These are phyloP conservation scores for Mortierella alpina DNA, from an alignment of 192 early-diverging fungal genomes.

Conservation along the genomic window DNA sequence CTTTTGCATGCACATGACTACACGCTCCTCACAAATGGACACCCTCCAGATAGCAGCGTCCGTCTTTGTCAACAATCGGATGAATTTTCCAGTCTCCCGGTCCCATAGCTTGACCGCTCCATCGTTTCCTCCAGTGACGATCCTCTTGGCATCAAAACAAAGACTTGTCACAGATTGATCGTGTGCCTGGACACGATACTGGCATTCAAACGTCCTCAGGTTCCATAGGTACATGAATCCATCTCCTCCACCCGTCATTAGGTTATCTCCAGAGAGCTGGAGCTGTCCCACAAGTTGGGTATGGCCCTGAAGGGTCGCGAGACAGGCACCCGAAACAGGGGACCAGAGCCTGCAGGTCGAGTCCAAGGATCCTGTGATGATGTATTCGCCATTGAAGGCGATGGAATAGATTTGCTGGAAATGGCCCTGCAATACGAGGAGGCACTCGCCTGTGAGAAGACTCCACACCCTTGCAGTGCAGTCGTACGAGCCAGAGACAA, in stretches of 20 bases:
- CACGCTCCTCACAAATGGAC: constrained; percentile 63
- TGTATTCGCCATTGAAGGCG: constrained; percentile 85
- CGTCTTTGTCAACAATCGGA: constrained; percentile 80
- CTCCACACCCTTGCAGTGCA: constrained; percentile 94
- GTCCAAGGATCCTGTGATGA: constrained; percentile 93
- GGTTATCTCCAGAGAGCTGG: constrained; percentile 79
- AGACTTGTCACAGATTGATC: constrained; percentile 95
- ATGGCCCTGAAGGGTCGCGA: constrained; percentile 91
- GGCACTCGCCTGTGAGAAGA: constrained; percentile 73
- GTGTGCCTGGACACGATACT: constrained; percentile 73
- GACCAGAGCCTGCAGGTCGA: constrained; percentile 94
- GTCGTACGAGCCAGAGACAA: constrained; percentile 96
- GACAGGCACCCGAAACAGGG: constrained; percentile 77
- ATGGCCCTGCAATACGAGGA: constrained; percentile 86
- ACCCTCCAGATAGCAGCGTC: constrained; percentile 91
- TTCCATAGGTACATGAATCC: constrained; percentile 94
- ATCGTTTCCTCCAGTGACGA: constrained; percentile 92
- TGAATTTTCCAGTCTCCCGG: constrained; percentile 82
- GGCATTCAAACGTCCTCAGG: constrained; percentile 66
- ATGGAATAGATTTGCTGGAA: constrained; percentile 95
- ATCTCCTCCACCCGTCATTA: constrained; percentile 96
- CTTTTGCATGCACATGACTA: constrained; percentile 67
- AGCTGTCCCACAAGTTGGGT: constrained; percentile 94
- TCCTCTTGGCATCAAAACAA: constrained; percentile 91
- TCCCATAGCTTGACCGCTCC: constrained; percentile 97